phyloP scores from a whole-genome alignment of 1,284 basidiomycete species.

The Ganoderma sinense region DNA sequence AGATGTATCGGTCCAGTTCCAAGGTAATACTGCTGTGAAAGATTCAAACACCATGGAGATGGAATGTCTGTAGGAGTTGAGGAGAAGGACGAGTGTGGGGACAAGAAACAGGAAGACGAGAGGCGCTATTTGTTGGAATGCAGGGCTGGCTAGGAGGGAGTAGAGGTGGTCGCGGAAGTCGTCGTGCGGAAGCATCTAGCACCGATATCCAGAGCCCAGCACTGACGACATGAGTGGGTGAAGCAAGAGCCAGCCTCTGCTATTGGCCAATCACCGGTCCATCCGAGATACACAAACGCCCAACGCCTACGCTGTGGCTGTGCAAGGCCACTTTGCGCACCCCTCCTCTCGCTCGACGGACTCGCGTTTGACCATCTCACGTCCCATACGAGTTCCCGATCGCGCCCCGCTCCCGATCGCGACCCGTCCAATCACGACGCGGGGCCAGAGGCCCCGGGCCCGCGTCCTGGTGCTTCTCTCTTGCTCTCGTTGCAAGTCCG shows the following conservation, averaged over 20 bases:
- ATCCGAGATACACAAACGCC: no score
- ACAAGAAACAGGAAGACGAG: conserved; percentile 60
- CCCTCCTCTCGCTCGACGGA: no score
- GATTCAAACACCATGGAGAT: conserved; percentile 65
- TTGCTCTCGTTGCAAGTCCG: no score
- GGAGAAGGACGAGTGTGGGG: conserved; percentile 55
- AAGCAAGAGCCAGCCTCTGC: conserved; percentile 4
- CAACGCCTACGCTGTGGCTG: no score
- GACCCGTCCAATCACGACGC: no score
- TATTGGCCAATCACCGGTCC: no score
- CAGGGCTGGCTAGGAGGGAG: conserved; percentile 31
- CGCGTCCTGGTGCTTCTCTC: no score
- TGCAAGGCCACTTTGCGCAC: no score
- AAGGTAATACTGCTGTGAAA: conserved; percentile 58
- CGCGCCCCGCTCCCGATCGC: no score
- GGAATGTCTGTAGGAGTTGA: conserved; percentile 44
- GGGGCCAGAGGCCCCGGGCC: no score
- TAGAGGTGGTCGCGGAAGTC: conserved; percentile 37
- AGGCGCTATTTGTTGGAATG: conserved; percentile 59
- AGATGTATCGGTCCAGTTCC: conserved; percentile 59
- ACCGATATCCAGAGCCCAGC: conserved; percentile 20
- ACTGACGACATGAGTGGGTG: conserved; percentile 30
- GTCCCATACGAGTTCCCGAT: no score
- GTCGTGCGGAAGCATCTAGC: conserved; percentile 44
- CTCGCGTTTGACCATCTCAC: no score